Conservation (phyloP, 495 filamentous ascomycete genomes). For the Talaromyces trachyspermus region DNA sequence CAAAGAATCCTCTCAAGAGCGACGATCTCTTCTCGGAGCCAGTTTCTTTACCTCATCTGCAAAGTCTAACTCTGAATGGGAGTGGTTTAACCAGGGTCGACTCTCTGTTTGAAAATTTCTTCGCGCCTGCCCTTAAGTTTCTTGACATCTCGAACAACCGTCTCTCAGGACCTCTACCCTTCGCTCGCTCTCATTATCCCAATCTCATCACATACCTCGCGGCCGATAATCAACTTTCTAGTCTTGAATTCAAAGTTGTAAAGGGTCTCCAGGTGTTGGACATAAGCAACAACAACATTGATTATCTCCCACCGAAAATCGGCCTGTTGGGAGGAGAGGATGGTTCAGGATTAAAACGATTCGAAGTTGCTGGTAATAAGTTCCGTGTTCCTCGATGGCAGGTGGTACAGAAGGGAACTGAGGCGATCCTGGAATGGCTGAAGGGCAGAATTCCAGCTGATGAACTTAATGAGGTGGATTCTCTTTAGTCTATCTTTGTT, state of each 20-base stretch:
- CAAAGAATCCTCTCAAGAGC: conserved; percentile 67
- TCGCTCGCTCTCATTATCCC: conserved; percentile 52
- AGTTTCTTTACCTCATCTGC: conserved; percentile 64
- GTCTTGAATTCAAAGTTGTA: conserved; percentile 65
- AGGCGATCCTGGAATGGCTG: conserved; percentile 77
- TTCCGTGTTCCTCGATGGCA: conserved; percentile 86
- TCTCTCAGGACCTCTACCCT: conserved; percentile 56
- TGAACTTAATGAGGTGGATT: conserved; percentile 37
- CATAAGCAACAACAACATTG: conserved; percentile 75
- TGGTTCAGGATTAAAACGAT: conserved; percentile 38
- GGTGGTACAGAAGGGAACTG: conserved; percentile 79
- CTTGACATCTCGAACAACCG: conserved; percentile 78
- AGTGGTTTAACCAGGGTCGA: conserved; percentile 61
- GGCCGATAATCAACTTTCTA: conserved; percentile 66
- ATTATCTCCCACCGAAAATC: conserved; percentile 64
- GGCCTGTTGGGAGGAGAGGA: conserved; percentile 60
- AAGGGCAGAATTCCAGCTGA: conserved; percentile 67
- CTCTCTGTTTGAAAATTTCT: conserved; percentile 53
- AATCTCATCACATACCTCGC: conserved; percentile 58
- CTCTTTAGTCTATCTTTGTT: conserved; percentile 13
- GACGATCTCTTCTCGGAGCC: conserved; percentile 48
- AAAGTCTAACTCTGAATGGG: conserved; percentile 62
- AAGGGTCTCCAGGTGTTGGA: conserved; percentile 70
- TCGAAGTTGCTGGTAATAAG: conserved; percentile 69
- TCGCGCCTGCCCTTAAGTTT: conserved; percentile 62